Conservation (phyloP, 1,284 basidiomycete species). For the Exobasidium cylindrosporum region DNA sequence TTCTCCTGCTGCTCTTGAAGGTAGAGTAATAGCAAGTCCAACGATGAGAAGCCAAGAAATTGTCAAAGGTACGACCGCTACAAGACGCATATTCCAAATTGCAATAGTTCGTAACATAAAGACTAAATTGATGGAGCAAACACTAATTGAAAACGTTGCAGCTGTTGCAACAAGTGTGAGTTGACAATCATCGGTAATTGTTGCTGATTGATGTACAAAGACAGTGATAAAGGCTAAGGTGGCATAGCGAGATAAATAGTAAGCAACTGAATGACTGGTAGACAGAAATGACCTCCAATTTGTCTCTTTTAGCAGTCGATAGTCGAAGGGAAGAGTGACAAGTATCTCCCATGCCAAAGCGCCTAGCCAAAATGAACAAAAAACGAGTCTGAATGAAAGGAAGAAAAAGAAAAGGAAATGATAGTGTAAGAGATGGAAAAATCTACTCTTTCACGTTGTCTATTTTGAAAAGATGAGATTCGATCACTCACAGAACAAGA, state of each 20-base stretch:
- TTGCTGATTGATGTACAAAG: conserved; percentile 32
- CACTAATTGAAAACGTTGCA: conserved; percentile 31
- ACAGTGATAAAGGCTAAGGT: conserved; percentile 38
- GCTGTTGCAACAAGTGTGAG: conserved; percentile 25
- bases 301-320: conserved; percentile 33
- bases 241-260: conserved; percentile 36
- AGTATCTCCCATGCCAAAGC: conserved; percentile 47
- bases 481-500: no score
- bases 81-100: conserved; percentile 36
- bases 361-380: conserved; percentile 45
- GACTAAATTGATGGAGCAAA: conserved; percentile 33
- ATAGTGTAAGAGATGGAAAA: no score
- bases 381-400: conserved; percentile 37
- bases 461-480: no score
- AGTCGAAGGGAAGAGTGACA: conserved; percentile 34
- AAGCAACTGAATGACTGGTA: conserved; percentile 36
- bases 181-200: conserved; percentile 26
- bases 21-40: conserved; percentile 29
- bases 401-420: no score
- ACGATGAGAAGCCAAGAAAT: conserved; percentile 31
- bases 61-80: conserved; percentile 30
- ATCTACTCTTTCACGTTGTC: no score
- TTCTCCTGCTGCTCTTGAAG: conserved; percentile 23
- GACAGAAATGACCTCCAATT: conserved; percentile 34
- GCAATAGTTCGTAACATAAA: conserved; percentile 41